A percentile compares a stretch with the other conserved stretches of the same genome.
Evolutionary conservation across 768 basidiomycete species (phyloP).

Genomic region (Lentinula sp.): DNA sequence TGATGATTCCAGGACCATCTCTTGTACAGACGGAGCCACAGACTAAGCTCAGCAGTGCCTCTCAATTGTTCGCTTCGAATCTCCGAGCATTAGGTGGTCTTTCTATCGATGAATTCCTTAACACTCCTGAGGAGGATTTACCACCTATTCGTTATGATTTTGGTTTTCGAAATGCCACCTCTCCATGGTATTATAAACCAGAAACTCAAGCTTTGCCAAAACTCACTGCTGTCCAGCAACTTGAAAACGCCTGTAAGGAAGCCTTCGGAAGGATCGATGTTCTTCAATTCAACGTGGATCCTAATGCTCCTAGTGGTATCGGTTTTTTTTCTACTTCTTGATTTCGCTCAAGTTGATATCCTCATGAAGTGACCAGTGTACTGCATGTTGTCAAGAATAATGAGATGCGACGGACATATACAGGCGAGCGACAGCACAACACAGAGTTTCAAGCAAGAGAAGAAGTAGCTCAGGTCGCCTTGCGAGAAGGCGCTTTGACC

Average conservation of each 20-base stretch:
- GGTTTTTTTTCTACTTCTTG: background rate
- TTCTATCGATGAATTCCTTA: conserved; percentile 2
- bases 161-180: background rate
- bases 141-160: conserved; percentile 6
- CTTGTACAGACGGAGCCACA: background rate
- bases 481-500: background rate
- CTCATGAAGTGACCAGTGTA: background rate
- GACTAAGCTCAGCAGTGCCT: background rate
- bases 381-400: background rate
- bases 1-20: background rate
- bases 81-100: background rate
- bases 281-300: background rate
- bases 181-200: background rate
- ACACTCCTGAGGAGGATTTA: background rate
- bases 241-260: background rate
- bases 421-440: background rate
- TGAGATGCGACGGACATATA: background rate
- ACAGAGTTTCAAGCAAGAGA: background rate
- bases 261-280: background rate
- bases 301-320: background rate
- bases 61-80: background rate
- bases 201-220: background rate
- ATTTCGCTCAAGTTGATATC: background rate
- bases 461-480: background rate
- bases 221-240: background rate